Base-by-base conservation (phyloP, 2,329 filamentous ascomycete genomes). In the Colletotrichum falcatum region DNA sequence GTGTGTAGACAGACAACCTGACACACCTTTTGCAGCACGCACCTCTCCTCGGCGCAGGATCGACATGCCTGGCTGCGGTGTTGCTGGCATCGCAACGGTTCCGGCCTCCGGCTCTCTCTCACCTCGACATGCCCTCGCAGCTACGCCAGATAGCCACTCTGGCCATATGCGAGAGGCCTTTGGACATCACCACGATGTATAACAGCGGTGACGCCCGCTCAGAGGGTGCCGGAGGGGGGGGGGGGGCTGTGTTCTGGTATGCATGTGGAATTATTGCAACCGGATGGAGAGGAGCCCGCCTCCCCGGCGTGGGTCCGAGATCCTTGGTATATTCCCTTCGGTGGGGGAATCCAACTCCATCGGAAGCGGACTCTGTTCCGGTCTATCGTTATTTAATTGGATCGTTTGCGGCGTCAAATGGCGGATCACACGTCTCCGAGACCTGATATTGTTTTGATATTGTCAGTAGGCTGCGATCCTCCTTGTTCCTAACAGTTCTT, bases 201-300 rank as follows among this genome's bases (percentile, higher is more conserved):
- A 9, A 30, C 26, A 59, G 55, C 55, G 55, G 55, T 20, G 26
- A 59, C 37, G 30, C 56, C 39, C n/a, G n/a, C n/a, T n/a, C n/a
- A n/a, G n/a, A n/a, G n/a, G n/a, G n/a, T n/a, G n/a, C n/a, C n/a
- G n/a, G n/a, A n/a, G n/a, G n/a, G n/a, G n/a, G n/a, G n/a, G n/a
- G n/a, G n/a, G n/a, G 16, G 23, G 5, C 55, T 8, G 26, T 30
- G 23, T 16, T n/a, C 49, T 53, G 18, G 26, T 37, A 30, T 26
- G 7, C 30, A 3, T 56, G 20, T 5, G 23, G 37, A 59, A 7
- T 20, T 20, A 33, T 5, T 11, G 16, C 49, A 33, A 18, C 18
- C 16, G 0, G 26, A 11, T 30, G 6, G 49, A 2, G 49, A 30
- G 49, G 23, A 12, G 49, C 26, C 28, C 28, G 49, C 18, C 28